Evolutionary conservation across 495 filamentous ascomycete genomes (phyloP).

Genomic region (Immersiella caudata): DNA sequence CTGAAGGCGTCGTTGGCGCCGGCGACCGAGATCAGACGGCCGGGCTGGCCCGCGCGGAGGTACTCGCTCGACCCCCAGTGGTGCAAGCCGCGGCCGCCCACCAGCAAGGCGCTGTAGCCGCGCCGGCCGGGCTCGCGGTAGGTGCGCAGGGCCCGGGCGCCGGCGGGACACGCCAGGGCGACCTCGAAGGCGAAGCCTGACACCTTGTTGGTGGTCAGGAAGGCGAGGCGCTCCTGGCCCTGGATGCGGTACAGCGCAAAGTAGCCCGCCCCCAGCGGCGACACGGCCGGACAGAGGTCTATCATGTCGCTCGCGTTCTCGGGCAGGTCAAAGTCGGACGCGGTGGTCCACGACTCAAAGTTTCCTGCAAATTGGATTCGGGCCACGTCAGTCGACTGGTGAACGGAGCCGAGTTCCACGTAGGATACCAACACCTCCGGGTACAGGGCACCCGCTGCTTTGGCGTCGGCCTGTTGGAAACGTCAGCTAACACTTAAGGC

Average conservation of each 20-base stretch:
- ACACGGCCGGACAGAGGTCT: not conserved
- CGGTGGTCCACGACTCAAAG: not conserved
- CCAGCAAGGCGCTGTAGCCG: not conserved
- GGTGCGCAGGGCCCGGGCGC: not conserved
- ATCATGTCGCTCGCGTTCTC: not conserved
- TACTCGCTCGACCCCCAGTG: not conserved
- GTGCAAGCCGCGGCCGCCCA: not conserved
- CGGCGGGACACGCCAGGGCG: not conserved
- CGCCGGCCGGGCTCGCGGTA: not conserved
- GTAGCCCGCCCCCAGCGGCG: not conserved
- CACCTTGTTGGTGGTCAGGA: not conserved
- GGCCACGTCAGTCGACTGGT: not conserved
- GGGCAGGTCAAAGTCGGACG: not conserved
- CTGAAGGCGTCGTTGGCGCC: not conserved
- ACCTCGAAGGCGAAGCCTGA: not conserved
- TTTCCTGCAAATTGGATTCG: not conserved
- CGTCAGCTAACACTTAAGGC: not conserved
- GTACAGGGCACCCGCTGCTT: not conserved
- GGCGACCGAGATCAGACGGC: not conserved
- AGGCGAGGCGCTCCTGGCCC: not conserved
- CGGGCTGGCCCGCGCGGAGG: not conserved
- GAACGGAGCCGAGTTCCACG: not conserved
- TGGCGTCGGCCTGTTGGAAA: not conserved
- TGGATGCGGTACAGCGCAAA: conserved; percentile 1
- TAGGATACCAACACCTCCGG: not conserved